Evolutionary conservation across 192 early-diverging fungal genomes (phyloP).

Genomic region (Polychytrium aggregatum): DNA sequence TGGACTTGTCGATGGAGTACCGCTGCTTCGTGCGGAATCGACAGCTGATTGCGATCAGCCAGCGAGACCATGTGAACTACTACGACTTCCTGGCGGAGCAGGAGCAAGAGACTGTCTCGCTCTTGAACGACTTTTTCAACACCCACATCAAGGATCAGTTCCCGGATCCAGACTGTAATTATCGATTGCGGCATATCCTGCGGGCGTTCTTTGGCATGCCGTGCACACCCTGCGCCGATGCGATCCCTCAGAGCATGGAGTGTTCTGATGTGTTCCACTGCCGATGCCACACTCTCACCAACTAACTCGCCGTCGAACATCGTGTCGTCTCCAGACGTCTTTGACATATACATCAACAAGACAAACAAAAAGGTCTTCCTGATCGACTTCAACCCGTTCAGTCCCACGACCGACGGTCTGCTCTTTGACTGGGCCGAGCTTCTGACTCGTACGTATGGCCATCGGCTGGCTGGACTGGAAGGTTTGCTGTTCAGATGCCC

Average conservation of each 20-base stretch:
- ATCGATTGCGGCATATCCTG: no score
- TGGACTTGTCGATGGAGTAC: constrained; percentile 89
- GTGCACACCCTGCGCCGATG: no score
- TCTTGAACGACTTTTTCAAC: constrained; percentile 58
- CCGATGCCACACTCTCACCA: no score
- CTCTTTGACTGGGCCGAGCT: constrained; percentile 79
- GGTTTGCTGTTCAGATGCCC: no score
- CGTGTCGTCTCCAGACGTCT: constrained; percentile 60
- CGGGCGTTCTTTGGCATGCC: no score
- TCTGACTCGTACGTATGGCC: constrained; percentile 16
- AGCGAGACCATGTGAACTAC: constrained; percentile 70
- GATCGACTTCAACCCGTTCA: constrained; percentile 89
- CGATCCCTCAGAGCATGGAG: no score
- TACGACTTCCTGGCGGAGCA: constrained; percentile 67
- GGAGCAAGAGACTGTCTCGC: constrained; percentile 35
- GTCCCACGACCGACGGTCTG: constrained; percentile 63
- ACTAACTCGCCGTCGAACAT: no score
- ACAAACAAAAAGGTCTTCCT: constrained; percentile 53
- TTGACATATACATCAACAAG: constrained; percentile 78
- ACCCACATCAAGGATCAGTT: constrained; percentile 51
- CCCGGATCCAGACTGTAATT: constrained; percentile 53
- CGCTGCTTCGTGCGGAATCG: constrained; percentile 78
- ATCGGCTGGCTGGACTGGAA: constrained; percentile 5
- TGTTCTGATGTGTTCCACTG: no score
- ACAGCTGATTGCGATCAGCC: constrained; percentile 65